Evolutionary conservation across 352 stramenopile genomes (phyloP), one percentile per base, ranked within the genome.

Genomic region (Globisporangium uncinulatum): DNA sequence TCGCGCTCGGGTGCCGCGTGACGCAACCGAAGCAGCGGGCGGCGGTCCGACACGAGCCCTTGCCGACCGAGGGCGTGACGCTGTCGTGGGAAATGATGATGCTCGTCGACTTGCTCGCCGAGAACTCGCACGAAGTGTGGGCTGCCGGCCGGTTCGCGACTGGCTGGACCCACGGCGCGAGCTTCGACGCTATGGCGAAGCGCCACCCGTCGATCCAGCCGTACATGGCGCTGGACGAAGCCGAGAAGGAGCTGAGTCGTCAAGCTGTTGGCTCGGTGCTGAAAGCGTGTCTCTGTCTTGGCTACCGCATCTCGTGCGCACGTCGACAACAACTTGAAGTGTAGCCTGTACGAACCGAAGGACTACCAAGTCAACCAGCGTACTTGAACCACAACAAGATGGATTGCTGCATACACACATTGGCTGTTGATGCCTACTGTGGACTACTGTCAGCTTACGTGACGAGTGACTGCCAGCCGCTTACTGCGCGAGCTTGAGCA

Each of bases 41-140:
- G 19, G 29, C 39, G 6, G 36, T 37, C 39, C 42, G 46, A 1
- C 34, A 44, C 14, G 60, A 63, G 24, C 71, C 67, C 0, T 70
- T 87, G 20, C 54, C 44, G 39, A 60, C 62, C 0, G 67, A 79
- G 10, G 59, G 71, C 15, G 62, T 82, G 21, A 51, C 66, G 3
- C 62, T 90, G 13, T 74, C 75, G 21, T 87, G 80, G 71, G 70
- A 90, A 20, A 57, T 86, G 51, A 56, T 87, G 52, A 70, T 90
- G 63, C 70, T 90, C 20, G 62, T 87, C 13, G 80, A 91, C 65
- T 45, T 88, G 19, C 65, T 91, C 0, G 79, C 76, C 13, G 76
- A 88, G 57, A 88, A 88, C 60, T 70, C 78, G 31, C 77, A 91
- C 44, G 78, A 88, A 54, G 73, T 88, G 21, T 91, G 80, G 80